These are phyloP conservation scores for Lichtheimia ramosa DNA, from an alignment of 371 early-diverging fungal species.

Conservation along the genomic window DNA sequence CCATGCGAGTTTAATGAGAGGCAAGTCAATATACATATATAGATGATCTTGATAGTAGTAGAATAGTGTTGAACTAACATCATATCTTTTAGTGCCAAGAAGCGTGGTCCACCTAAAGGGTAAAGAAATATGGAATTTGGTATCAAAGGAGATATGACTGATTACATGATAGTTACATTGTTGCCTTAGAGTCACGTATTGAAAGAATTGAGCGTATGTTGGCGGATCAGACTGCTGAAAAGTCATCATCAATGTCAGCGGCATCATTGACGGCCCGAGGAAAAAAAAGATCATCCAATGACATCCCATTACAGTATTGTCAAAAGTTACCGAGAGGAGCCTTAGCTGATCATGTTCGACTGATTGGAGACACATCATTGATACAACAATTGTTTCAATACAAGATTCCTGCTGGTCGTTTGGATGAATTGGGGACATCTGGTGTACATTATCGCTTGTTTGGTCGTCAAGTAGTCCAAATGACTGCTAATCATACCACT, in stretches of 20 bases:
- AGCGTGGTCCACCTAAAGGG: constrained; percentile 41
- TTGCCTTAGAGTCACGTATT: constrained; percentile 45
- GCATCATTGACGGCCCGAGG: constrained; percentile 14
- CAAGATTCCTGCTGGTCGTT: constrained; percentile 18
- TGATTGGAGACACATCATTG: constrained; percentile 38
- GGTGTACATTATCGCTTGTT: not conserved
- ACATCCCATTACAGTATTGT: no score
- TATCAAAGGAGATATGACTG: not conserved
- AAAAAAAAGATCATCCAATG: constrained; percentile 10
- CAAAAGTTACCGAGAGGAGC: constrained; percentile 6
- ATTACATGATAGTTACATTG: constrained; percentile 32
- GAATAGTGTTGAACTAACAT: not conserved
- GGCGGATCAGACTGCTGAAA: not conserved
- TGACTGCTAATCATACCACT: not conserved
- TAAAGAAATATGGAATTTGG: not conserved
- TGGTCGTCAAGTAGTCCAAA: not conserved
- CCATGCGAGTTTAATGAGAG: constrained; percentile 26
- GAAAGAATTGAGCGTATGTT: constrained; percentile 28
- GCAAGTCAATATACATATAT: not conserved
- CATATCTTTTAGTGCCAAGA: constrained; percentile 19
- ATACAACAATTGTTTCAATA: constrained; percentile 39
- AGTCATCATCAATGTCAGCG: not conserved
- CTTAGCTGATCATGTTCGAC: constrained; percentile 32
- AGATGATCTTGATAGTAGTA: not conserved
- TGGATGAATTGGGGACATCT: not conserved